Evolutionary conservation across 1,139 yeast genomes (phyloP), one percentile per base, ranked within the genome.

Genomic region (Scheffersomyces parashehatae): DNA sequence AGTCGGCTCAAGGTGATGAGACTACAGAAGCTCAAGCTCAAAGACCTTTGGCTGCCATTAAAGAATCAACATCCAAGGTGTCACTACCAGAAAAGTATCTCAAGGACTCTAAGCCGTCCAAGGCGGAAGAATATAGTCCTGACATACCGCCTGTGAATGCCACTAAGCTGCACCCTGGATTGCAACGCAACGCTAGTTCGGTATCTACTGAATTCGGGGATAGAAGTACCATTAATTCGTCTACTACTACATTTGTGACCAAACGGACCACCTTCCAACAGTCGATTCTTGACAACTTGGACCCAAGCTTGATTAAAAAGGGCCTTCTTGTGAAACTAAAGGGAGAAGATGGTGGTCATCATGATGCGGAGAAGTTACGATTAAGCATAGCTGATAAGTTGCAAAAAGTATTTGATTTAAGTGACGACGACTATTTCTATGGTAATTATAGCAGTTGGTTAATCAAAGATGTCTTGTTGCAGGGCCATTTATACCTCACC

Each of bases 401-500:
- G 35, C 67, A 67, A 45, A 55, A 56, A 33, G 73, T 68, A 2
- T 73, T 74, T 49, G 62, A 64, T 8, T 48, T 84, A 16, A 63
- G 65, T 13, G 76, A 73, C 29, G 73, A 74, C 36, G 90, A 84
- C 49, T 60, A 63, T 26, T 75, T 83, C 48, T 58, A 75, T 35
- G 77, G 77, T 11, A 83, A 83, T 50, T 86, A 75, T 55, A 77
- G 85, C 5, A 82, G 90, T 29, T 91, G 97, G 96, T 67, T 91
- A 35, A 72, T 89, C 43, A 79, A 83, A 48, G 96, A 88, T 55
- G 95, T 91, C 1, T 67, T 91, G 31, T 66, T 90, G 28, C 97
- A 90, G 60, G 98, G 98, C 2, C 91, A 87, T 54, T 62, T 89
- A 12, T 87, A 87, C 55, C 64, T 91, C 31, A 90, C 97, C 2